A percentile compares a stretch with the other conserved stretches of the same genome.
phyloP scores from a whole-genome alignment of 306 rosid genomes.

The Begonia loranthoides region DNA sequence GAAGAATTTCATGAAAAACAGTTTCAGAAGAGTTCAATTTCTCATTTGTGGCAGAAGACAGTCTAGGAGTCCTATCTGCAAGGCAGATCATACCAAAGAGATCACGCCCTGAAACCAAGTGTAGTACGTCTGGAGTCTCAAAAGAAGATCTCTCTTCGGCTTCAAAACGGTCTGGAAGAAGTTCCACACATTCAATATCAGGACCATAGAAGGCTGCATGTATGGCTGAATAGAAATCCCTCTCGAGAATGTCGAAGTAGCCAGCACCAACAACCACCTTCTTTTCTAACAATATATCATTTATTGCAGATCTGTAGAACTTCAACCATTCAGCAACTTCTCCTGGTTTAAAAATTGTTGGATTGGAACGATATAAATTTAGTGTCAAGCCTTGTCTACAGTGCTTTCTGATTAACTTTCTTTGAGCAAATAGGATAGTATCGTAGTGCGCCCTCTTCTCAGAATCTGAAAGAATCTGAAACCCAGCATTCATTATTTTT shows the following conservation, averaged over 20 bases:
- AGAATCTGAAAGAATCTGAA: constrained; percentile 96
- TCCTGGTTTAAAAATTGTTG: constrained; percentile 38
- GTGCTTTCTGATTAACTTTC: constrained; percentile 36
- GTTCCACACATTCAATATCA: constrained; percentile 52
- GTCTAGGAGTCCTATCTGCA: constrained; percentile 29
- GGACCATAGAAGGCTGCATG: constrained; percentile 85
- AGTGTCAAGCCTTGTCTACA: constrained; percentile 26
- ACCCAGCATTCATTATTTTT: constrained; percentile 25
- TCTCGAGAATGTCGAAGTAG: constrained; percentile 68
- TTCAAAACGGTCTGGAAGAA: constrained; percentile 85
- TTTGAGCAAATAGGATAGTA: constrained; percentile 50
- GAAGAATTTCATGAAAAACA: constrained; percentile 18
- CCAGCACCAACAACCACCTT: constrained; percentile 61
- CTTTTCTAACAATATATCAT: constrained; percentile 55
- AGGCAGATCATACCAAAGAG: constrained; percentile 84
- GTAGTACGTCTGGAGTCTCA: constrained; percentile 88
- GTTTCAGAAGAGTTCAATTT: constrained; percentile 38
- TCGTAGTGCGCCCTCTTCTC: constrained; percentile 70
- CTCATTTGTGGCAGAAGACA: constrained; percentile 26
- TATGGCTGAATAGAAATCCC: constrained; percentile 83
- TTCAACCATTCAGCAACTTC: constrained; percentile 94
- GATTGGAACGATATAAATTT: constrained; percentile 28
- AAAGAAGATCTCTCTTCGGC: constrained; percentile 88
- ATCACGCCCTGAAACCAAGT: constrained; percentile 91
- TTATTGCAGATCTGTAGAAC: constrained; percentile 65